phyloP scores from a whole-genome alignment of 2,329 filamentous ascomycete species.

The Cadophora luteo-olivacea region DNA sequence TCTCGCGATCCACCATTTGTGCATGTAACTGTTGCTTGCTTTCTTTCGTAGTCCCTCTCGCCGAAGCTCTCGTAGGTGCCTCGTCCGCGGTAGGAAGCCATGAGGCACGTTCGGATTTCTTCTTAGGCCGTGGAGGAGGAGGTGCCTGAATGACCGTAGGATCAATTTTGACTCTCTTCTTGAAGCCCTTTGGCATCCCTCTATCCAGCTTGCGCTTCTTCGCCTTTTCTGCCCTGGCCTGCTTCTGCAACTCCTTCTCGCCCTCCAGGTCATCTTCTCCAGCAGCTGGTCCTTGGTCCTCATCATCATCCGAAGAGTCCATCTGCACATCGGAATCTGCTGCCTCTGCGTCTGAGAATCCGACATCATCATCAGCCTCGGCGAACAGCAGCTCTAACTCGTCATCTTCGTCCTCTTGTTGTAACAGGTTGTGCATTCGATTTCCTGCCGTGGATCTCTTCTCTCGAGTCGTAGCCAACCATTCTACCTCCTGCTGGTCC shows the following conservation, averaged over 20 bases:
- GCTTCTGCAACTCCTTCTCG: slow-evolving; percentile 83
- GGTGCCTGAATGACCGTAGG: slow-evolving; percentile 50
- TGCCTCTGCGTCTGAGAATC: slow-evolving; percentile 72
- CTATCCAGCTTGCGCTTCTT: slow-evolving; percentile 86
- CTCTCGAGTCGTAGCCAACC: slow-evolving; percentile 74
- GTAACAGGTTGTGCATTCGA: slow-evolving; percentile 79
- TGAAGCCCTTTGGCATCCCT: slow-evolving; percentile 71
- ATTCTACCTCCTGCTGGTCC: slow-evolving; percentile 57
- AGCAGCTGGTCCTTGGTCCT: slow-evolving; percentile 73
- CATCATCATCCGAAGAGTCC: slow-evolving; percentile 84
- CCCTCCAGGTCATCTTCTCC: slow-evolving; percentile 73
- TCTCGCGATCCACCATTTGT: slow-evolving; percentile 77
- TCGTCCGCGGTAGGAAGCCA: slow-evolving; percentile 71
- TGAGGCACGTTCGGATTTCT: slow-evolving; percentile 73
- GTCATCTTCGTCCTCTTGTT: slow-evolving; percentile 69
- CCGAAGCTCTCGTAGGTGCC: slow-evolving; percentile 66
- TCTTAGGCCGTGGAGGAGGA: slow-evolving; percentile 58
- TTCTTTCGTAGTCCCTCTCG: slow-evolving; percentile 66
- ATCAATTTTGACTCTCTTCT: slow-evolving; percentile 80
- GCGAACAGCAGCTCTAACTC: slow-evolving; percentile 77
- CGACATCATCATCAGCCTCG: slow-evolving; percentile 71
- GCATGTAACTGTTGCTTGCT: slow-evolving; percentile 64
- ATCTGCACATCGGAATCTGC: slow-evolving; percentile 79
- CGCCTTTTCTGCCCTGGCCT: slow-evolving; percentile 71
- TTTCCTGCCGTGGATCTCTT: slow-evolving; percentile 85